A percentile compares a stretch with the other conserved stretches of the same genome.
Evolutionary conservation across 805 yeast species (phyloP).

Genomic region (Ogataea methylovora): DNA sequence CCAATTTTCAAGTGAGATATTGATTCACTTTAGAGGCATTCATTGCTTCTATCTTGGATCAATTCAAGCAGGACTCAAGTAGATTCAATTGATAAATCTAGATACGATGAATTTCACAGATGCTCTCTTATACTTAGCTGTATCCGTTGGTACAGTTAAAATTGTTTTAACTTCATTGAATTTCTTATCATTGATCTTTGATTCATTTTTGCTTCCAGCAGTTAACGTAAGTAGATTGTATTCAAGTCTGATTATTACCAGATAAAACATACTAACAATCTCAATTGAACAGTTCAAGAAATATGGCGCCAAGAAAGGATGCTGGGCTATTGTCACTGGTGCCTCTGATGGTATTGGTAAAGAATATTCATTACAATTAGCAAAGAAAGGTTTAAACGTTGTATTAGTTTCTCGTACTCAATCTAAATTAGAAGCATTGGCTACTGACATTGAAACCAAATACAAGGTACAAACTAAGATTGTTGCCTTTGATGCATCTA

Average conservation of each 20-base stretch:
- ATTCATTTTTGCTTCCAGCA: constrained; percentile 57
- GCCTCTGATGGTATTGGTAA: constrained; percentile 98
- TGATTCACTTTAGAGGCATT: not conserved
- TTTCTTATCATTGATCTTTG: constrained; percentile 45
- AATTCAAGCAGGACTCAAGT: not conserved
- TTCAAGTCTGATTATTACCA: not conserved
- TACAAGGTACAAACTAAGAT: constrained; percentile 56
- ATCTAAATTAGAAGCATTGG: constrained; percentile 61
- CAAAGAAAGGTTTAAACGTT: constrained; percentile 74
- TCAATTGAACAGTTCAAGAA: constrained; percentile 30
- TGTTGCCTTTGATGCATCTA: constrained; percentile 73
- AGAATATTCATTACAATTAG: constrained; percentile 82
- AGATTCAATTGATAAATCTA: not conserved
- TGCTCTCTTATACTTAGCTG: constrained; percentile 28
- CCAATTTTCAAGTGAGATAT: not conserved
- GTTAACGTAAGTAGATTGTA: constrained; percentile 24
- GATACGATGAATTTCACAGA: not conserved
- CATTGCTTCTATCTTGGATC: not conserved
- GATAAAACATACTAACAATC: constrained; percentile 2
- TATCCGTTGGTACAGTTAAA: constrained; percentile 59
- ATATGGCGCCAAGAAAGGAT: constrained; percentile 69
- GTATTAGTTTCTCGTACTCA: constrained; percentile 80
- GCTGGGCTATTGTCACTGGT: constrained; percentile 96
- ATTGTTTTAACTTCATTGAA: constrained; percentile 44
- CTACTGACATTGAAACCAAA: constrained; percentile 53